A percentile compares a stretch with the other conserved stretches of the same genome.
Conservation (phyloP, 495 filamentous ascomycete species). For the Geoglossum glabrum region DNA sequence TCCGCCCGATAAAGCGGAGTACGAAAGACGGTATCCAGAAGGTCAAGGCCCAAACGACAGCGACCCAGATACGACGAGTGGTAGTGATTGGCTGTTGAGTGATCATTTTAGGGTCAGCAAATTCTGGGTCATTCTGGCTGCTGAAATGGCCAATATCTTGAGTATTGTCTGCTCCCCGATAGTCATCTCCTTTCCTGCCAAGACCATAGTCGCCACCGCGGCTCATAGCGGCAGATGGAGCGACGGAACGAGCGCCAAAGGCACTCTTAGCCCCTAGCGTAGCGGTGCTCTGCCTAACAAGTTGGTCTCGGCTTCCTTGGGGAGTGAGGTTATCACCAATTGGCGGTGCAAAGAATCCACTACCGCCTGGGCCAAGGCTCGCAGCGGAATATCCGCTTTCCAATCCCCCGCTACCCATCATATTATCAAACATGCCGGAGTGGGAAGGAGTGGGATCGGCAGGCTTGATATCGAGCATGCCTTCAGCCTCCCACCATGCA, state of each 20-base stretch:
- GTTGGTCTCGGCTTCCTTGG: constrained; percentile 47
- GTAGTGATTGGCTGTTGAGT: constrained; percentile 42
- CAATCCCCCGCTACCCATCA: constrained; percentile 24
- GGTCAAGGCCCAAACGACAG: constrained; percentile 64
- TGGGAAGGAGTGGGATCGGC: constrained; percentile 14
- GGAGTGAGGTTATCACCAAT: constrained; percentile 38
- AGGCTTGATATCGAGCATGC: constrained; percentile 80
- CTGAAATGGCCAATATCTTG: constrained; percentile 31
- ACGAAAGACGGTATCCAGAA: constrained; percentile 89
- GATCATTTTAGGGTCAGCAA: constrained; percentile 55
- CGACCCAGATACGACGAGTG: constrained; percentile 57
- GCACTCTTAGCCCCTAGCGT: constrained; percentile 37
- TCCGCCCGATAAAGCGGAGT: constrained; percentile 64
- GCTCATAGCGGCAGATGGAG: constrained; percentile 37
- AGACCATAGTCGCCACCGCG: constrained; percentile 59
- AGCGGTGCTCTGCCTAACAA: constrained; percentile 36
- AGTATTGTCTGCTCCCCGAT: constrained; percentile 39
- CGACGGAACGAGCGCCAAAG: constrained; percentile 45
- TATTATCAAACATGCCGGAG: constrained; percentile 27
- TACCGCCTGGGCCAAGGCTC: constrained; percentile 26
- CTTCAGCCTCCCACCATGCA: constrained; percentile 96
- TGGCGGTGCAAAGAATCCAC: constrained; percentile 47
- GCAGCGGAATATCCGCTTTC: constrained; percentile 42
- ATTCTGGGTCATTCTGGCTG: constrained; percentile 49
- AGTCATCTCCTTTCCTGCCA: constrained; percentile 64